phyloP scores from a whole-genome alignment of 192 early-diverging fungal genomes.

The Pilobolus umbonatus region DNA sequence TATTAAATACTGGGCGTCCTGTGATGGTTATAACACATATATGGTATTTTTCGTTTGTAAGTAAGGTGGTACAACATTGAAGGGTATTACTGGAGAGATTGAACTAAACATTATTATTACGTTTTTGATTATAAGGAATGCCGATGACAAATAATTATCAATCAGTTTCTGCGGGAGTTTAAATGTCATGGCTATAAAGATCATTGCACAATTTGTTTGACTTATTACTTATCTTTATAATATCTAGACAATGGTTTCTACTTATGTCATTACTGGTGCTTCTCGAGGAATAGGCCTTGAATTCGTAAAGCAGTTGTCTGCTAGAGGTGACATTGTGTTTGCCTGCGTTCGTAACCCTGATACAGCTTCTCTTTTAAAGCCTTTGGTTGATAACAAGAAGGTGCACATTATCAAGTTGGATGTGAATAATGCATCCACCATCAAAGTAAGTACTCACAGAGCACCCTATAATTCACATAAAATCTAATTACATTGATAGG shows the following conservation, averaged over 20 bases:
- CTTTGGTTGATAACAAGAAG: constrained; percentile 22
- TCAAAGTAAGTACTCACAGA: constrained; percentile 16
- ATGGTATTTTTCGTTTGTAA: no score
- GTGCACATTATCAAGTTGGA: constrained; percentile 21
- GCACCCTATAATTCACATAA: background rate
- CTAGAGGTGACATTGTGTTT: constrained; percentile 19
- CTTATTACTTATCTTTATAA: no score
- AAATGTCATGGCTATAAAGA: no score
- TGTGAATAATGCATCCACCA: constrained; percentile 1
- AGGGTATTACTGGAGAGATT: no score
- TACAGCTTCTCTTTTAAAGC: constrained; percentile 2
- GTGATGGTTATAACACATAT: no score
- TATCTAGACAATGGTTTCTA: constrained; percentile 1
- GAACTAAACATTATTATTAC: no score
- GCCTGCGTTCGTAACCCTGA: constrained; percentile 24
- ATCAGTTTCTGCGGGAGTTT: no score
- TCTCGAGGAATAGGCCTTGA: constrained; percentile 33
- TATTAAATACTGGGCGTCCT: no score
- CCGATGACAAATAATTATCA: no score
- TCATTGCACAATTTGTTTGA: no score
- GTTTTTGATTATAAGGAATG: no score
- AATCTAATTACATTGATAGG: constrained; percentile 3
- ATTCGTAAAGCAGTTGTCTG: constrained; percentile 16
- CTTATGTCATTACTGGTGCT: constrained; percentile 29
- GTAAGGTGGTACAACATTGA: no score